Evolutionary conservation across 2,329 filamentous ascomycete species (phyloP).

Genomic region (Clonostachys rhizophaga): DNA sequence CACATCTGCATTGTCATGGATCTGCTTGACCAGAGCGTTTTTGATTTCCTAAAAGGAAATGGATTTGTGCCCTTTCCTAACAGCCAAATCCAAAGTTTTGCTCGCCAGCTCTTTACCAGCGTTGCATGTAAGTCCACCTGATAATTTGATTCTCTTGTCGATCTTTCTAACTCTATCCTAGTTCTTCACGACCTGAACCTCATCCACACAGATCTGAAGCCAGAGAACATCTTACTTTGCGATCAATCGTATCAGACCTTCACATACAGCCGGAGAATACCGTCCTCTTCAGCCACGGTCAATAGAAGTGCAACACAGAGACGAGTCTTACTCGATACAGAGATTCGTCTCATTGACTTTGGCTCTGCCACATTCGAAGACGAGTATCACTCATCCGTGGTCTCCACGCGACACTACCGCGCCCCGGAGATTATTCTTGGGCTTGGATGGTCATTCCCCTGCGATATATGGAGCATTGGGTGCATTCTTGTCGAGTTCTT

Average conservation of each 20-base stretch:
- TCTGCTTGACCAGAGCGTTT: constrained; percentile 87
- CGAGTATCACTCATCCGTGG: constrained; percentile 68
- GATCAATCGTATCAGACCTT: constrained; percentile 64
- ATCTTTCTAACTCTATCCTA: constrained; percentile 22
- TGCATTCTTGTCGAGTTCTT: constrained; percentile 71
- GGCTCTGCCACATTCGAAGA: constrained; percentile 70
- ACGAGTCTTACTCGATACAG: constrained; percentile 61
- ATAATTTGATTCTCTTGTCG: neutral
- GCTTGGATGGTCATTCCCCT: constrained; percentile 67
- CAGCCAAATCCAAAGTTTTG: constrained; percentile 97
- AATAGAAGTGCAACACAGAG: constrained; percentile 59
- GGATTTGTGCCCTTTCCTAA: constrained; percentile 95
- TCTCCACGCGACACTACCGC: constrained; percentile 65
- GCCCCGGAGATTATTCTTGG: constrained; percentile 69
- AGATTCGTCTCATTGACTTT: constrained; percentile 68
- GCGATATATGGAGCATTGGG: constrained; percentile 71
- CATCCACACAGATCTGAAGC: constrained; percentile 82
- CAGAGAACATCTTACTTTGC: constrained; percentile 65
- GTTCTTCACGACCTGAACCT: constrained; percentile 95
- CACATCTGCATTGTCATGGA: constrained; percentile 88
- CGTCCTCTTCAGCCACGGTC: constrained; percentile 58
- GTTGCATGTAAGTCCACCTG: constrained; percentile 74
- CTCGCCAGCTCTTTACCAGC: constrained; percentile 92
- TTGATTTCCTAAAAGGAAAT: constrained; percentile 96
- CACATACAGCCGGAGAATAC: constrained; percentile 66